Conservation (phyloP, 2,329 filamentous ascomycete species). For the Aspergillus ustus region DNA sequence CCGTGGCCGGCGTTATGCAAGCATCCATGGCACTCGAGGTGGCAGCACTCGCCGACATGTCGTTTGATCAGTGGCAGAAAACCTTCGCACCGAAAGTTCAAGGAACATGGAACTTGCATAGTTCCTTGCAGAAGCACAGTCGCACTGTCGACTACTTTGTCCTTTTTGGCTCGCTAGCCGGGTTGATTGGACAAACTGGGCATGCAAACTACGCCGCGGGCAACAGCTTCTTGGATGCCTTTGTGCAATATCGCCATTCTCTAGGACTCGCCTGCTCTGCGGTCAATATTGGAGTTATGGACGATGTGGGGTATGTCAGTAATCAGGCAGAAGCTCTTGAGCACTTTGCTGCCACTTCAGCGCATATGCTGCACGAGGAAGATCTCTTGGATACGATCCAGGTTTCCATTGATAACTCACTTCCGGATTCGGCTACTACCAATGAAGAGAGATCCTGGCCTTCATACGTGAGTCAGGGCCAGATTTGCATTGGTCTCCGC, state of each 20-base stretch:
- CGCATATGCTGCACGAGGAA: slow-evolving; percentile 1
- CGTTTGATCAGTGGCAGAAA: slow-evolving; percentile 34
- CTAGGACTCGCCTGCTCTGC: slow-evolving; percentile 23
- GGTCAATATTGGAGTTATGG: slow-evolving; percentile 30
- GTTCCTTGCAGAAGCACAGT: slow-evolving; percentile 13
- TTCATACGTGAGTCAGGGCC: neutral
- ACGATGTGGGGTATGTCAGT: slow-evolving; percentile 25
- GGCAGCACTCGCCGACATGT: slow-evolving; percentile 29
- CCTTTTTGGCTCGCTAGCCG: slow-evolving; percentile 42
- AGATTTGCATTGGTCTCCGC: slow-evolving; percentile 4
- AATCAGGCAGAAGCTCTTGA: slow-evolving; percentile 3
- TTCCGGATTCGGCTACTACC: neutral
- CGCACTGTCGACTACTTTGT: slow-evolving; percentile 49
- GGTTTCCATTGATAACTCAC: slow-evolving; percentile 3
- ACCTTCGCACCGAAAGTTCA: slow-evolving; percentile 39
- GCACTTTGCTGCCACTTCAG: slow-evolving; percentile 1
- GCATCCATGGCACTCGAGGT: slow-evolving; percentile 21
- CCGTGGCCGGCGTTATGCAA: slow-evolving; percentile 28
- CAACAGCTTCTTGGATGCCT: slow-evolving; percentile 43
- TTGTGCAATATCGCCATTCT: slow-evolving; percentile 29
- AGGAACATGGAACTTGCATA: slow-evolving; percentile 38
- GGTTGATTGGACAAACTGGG: slow-evolving; percentile 35
- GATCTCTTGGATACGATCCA: slow-evolving; percentile 9
- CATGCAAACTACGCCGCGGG: slow-evolving; percentile 46
- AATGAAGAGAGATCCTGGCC: neutral